phyloP scores from a whole-genome alignment of 2,329 filamentous ascomycete genomes.

The Fusarium protoensiforme region DNA sequence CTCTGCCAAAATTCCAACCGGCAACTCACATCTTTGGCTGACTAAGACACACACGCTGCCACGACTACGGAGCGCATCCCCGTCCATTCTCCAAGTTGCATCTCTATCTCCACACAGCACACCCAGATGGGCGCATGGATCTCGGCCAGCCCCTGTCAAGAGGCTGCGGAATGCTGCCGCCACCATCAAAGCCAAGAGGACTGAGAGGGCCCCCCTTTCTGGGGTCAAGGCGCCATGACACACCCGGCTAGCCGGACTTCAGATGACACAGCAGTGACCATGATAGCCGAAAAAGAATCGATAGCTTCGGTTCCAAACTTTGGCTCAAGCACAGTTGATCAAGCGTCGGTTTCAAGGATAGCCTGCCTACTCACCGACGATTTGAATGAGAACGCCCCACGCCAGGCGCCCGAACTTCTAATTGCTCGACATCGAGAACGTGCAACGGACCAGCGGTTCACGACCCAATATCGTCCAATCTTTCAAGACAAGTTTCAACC shows the following conservation, averaged over 20 bases:
- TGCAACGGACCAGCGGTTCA: background rate
- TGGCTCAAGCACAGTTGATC: conserved; percentile 13
- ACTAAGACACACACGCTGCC: background rate
- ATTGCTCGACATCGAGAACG: background rate
- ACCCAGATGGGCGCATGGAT: conserved; percentile 29
- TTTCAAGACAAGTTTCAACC: conserved; percentile 11
- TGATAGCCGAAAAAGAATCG: conserved; percentile 30
- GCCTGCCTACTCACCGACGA: conserved; percentile 16
- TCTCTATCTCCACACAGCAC: conserved; percentile 15
- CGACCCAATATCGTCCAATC: background rate
- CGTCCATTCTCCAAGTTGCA: background rate
- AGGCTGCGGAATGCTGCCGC: conserved; percentile 45
- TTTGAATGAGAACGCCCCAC: background rate
- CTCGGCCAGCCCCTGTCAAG: conserved; percentile 33
- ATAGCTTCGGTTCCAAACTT: conserved; percentile 33
- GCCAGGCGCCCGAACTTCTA: background rate
- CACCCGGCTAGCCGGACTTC: conserved; percentile 22
- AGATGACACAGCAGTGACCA: conserved; percentile 16
- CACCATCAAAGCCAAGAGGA: conserved; percentile 38
- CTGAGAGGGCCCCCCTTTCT: conserved; percentile 41
- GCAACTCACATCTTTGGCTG: background rate
- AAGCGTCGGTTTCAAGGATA: conserved; percentile 3
- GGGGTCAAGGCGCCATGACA: conserved; percentile 36
- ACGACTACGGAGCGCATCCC: background rate
- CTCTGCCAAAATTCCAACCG: background rate